Evolutionary conservation across 768 basidiomycete genomes (phyloP).

Genomic region (Pisolithus sp.): DNA sequence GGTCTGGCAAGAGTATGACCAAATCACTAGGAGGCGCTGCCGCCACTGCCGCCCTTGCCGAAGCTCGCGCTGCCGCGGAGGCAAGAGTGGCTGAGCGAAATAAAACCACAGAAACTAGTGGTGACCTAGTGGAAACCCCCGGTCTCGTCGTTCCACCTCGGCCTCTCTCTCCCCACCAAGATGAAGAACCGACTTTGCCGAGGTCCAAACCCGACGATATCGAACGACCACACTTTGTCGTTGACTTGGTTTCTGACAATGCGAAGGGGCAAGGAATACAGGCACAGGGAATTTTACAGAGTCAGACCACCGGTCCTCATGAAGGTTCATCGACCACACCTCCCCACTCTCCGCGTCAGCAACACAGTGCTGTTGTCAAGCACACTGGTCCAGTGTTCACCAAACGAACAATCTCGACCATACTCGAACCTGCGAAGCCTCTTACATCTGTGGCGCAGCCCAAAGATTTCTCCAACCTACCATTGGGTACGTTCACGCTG

Average conservation of each 20-base stretch:
- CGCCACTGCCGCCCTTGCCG: constrained; percentile 52
- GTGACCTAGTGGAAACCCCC: constrained; percentile 21
- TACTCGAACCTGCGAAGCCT: constrained; percentile 19
- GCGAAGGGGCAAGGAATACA: constrained; percentile 12
- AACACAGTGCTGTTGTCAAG: constrained; percentile 21
- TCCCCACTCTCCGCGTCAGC: constrained; percentile 44
- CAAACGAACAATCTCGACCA: constrained; percentile 35
- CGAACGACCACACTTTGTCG: constrained; percentile 46
- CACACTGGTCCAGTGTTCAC: constrained; percentile 52
- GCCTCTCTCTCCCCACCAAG: constrained; percentile 2
- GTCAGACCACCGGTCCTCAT: constrained; percentile 4
- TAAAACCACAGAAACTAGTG: constrained; percentile 34
- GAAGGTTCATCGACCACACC: constrained; percentile 51
- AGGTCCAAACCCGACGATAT: constrained; percentile 2
- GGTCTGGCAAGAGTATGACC: constrained; percentile 48
- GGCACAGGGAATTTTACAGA: constrained; percentile 14
- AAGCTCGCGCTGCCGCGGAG: constrained; percentile 61
- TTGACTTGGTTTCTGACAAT: constrained; percentile 49
- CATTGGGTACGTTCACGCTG: constrained; percentile 35
- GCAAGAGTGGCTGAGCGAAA: constrained; percentile 63
- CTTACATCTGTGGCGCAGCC: constrained; percentile 1
- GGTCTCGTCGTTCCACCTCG: constrained; percentile 4
- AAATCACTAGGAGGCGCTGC: constrained; percentile 58
- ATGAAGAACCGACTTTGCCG: not conserved
- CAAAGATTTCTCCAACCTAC: constrained; percentile 32